These are phyloP conservation scores for Sugiyamaella mastotermitis DNA, from an alignment of 805 yeast genomes.

Conservation along the genomic window DNA sequence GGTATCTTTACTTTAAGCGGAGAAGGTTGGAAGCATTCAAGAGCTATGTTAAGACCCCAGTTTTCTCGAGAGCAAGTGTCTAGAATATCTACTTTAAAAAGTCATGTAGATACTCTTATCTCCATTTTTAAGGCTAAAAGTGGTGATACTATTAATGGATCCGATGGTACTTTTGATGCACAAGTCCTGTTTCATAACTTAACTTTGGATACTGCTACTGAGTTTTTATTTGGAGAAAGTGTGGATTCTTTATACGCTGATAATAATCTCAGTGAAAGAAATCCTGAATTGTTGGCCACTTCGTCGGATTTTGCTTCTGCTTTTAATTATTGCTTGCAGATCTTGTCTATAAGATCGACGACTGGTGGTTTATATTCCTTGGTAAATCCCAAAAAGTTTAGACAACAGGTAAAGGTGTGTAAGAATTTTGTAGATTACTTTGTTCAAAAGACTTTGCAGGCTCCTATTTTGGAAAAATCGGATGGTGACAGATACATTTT, in stretches of 20 bases:
- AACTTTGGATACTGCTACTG: slow-evolving; percentile 30
- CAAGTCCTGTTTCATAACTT: slow-evolving; percentile 26
- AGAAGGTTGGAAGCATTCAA: slow-evolving; percentile 31
- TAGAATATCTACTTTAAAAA: slow-evolving; percentile 21
- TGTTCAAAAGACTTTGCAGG: slow-evolving; percentile 35
- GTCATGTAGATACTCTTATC: slow-evolving; percentile 24
- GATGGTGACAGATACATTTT: slow-evolving; percentile 38
- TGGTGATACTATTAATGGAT: slow-evolving; percentile 1
- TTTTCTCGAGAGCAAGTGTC: slow-evolving; percentile 29
- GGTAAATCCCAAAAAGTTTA: slow-evolving; percentile 26
- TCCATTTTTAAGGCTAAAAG: slow-evolving; percentile 4
- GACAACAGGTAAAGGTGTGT: slow-evolving; percentile 27
- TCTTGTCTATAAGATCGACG: slow-evolving; percentile 14
- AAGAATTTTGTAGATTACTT: slow-evolving; percentile 35
- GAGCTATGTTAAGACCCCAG: slow-evolving; percentile 32
- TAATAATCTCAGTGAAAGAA: slow-evolving; percentile 11
- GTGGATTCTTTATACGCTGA: slow-evolving; percentile 24
- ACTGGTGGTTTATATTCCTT: slow-evolving; percentile 17
- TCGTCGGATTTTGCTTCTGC: slow-evolving; percentile 24
- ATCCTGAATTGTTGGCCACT: slow-evolving; percentile 14
- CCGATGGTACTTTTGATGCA: slow-evolving; percentile 18
- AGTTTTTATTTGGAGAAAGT: slow-evolving; percentile 28
- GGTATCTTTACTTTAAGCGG: slow-evolving; percentile 33
- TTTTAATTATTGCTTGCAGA: slow-evolving; percentile 18
- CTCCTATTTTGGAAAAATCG: slow-evolving; percentile 9